Evolutionary conservation across 2,329 filamentous ascomycete species (phyloP), one percentile per base, ranked within the genome.

Genomic region (Ilyonectria destructans): DNA sequence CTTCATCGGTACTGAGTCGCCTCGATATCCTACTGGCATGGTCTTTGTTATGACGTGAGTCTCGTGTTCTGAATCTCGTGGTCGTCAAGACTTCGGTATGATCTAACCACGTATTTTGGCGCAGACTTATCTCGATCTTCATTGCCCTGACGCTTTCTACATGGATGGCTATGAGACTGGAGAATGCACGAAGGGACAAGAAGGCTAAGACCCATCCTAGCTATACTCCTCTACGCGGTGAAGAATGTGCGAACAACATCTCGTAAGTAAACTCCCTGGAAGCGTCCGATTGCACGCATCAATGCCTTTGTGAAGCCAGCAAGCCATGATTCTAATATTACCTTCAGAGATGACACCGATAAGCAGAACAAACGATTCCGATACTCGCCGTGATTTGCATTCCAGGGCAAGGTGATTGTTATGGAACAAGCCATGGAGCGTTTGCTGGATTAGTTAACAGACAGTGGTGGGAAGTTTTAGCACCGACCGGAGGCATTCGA

Each of bases 21-120:
- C 64, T 33, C 21, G 37, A 10, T 67, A 67, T 51, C 33, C 35
- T 7, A 67, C 64, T 26, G 64, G 58, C 23, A 31, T 67, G 58
- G 21, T 23, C 45, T 48, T 48, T 48, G 45, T 48, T n/a, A n/a
- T 48, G 21, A 23, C 45, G 45, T 48, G 45, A 48, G 45, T 48
- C 17, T 23, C 17, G 21, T 15, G 33, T 35, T 35, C 33, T 13
- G 12, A 13, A 35, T 48, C 45, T 8, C 17, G 7, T 48, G 17
- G 8, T 19, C 45, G 8, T 19, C 45, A 48, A 8, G 17, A 15
- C 9, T 19, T 48, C 21, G 17, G 17, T 10, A 48, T 8, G 45
- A 48, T 19, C 17, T n/a, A 48, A 48, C 17, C 45, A 12, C 10
- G 21, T n/a, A n/a, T 48, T 48, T 48, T 23, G 17, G 45, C 21